phyloP scores from a whole-genome alignment of 768 basidiomycete genomes.

The Omphalotus guepiniiformis region DNA sequence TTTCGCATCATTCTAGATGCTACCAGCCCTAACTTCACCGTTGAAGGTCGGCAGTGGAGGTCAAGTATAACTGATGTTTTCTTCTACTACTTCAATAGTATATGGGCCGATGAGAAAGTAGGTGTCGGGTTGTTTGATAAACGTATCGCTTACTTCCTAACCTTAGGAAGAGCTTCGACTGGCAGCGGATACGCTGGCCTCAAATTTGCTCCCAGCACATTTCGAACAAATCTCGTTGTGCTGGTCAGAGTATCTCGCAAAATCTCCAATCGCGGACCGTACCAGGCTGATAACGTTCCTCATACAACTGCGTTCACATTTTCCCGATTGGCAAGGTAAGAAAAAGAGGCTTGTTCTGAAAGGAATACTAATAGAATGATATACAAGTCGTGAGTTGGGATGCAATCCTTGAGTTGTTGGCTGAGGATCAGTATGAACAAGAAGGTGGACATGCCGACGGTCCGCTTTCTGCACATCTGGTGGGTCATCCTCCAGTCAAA shows the following conservation, averaged over 20 bases:
- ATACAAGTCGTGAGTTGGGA: slow-evolving; percentile 61
- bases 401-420: slow-evolving; percentile 50
- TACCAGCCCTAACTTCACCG: slow-evolving; percentile 53
- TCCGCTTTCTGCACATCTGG: slow-evolving; percentile 36
- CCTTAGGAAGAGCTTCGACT: slow-evolving; percentile 65
- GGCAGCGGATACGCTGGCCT: slow-evolving; percentile 51
- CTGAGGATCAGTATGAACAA: slow-evolving; percentile 49
- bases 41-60: slow-evolving; percentile 68
- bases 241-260: slow-evolving; percentile 60
- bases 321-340: slow-evolving; percentile 63
- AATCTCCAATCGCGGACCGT: slow-evolving; percentile 53
- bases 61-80: slow-evolving; percentile 58
- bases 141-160: not conserved
- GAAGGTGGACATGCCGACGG: slow-evolving; percentile 34
- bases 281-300: slow-evolving; percentile 58
- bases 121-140: slow-evolving; percentile 11
- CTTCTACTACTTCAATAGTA: slow-evolving; percentile 50
- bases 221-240: slow-evolving; percentile 60
- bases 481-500: slow-evolving; percentile 19
- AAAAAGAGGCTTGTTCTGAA: not conserved
- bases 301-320: slow-evolving; percentile 63
- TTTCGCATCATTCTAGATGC: slow-evolving; percentile 67
- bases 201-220: slow-evolving; percentile 62
- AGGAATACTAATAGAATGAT: not conserved
- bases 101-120: slow-evolving; percentile 66